Conservation (phyloP, 2,329 filamentous ascomycete genomes). For the Sporothrix luriei region DNA sequence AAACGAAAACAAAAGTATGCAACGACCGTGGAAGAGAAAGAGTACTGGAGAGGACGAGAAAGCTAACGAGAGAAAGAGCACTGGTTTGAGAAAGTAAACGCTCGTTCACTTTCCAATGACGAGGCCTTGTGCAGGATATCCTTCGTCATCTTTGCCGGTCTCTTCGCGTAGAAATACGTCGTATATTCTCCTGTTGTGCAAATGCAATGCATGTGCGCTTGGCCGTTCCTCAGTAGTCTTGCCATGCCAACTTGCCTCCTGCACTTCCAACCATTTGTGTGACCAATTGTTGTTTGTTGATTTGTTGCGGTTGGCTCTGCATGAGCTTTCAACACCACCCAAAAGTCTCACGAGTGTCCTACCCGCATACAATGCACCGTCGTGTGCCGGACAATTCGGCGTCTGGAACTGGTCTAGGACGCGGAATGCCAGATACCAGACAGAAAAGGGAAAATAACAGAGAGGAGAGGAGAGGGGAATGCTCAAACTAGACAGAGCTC, state of each 20-base stretch:
- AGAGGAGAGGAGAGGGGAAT: not conserved
- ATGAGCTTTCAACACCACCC: not conserved
- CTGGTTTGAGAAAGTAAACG: not conserved
- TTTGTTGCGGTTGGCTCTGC: not conserved
- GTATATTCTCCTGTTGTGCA: slow-evolving; percentile 13
- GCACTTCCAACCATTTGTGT: slow-evolving; percentile 11
- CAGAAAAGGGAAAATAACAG: slow-evolving; percentile 6
- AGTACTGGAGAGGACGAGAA: not conserved
- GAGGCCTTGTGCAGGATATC: not conserved
- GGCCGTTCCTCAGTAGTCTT: slow-evolving; percentile 17
- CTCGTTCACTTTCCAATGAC: slow-evolving; percentile 3
- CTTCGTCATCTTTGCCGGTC: not conserved
- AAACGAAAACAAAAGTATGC: not conserved
- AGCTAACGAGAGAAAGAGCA: not conserved
- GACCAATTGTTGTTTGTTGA: slow-evolving; percentile 19
- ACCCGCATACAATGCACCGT: slow-evolving; percentile 11
- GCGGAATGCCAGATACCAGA: slow-evolving; percentile 6
- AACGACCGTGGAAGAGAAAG: not conserved
- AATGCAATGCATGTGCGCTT: slow-evolving; percentile 22
- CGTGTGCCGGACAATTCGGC: slow-evolving; percentile 17
- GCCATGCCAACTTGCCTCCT: not conserved
- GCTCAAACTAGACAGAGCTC: not conserved
- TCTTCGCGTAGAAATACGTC: no score
- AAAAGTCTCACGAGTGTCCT: no score
- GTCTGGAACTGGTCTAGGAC: not conserved